Evolutionary conservation across 2,329 filamentous ascomycete species (phyloP).

Genomic region (Ascochyta koolunga): DNA sequence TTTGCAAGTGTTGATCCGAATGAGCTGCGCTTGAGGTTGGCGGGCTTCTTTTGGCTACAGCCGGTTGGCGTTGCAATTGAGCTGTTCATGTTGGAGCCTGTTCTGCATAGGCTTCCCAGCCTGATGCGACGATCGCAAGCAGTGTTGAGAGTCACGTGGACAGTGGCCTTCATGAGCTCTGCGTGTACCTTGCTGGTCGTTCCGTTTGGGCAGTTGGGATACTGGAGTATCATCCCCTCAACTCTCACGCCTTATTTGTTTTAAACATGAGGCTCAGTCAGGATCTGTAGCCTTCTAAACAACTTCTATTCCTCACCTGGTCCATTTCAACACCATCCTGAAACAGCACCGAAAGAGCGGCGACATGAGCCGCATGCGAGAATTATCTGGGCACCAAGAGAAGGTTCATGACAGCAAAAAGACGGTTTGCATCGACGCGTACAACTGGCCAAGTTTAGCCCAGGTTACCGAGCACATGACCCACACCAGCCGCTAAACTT

Average conservation of each 20-base stretch:
- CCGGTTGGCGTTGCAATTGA: slow-evolving; percentile 13
- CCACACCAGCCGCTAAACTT: too few relatives aligned
- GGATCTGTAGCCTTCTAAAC: too few relatives aligned
- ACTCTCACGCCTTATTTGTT: neutral
- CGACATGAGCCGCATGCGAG: too few relatives aligned
- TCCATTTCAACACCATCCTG: too few relatives aligned
- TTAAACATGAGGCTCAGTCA: neutral
- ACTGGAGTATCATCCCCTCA: slow-evolving; percentile 7
- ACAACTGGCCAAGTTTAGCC: too few relatives aligned
- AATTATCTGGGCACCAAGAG: too few relatives aligned
- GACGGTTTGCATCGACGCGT: too few relatives aligned
- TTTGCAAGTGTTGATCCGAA: neutral
- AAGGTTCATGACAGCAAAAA: too few relatives aligned
- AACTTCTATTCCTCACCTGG: too few relatives aligned
- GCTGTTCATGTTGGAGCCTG: slow-evolving; percentile 5
- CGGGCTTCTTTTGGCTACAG: slow-evolving; percentile 17
- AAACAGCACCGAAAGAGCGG: too few relatives aligned
- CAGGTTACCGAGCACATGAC: too few relatives aligned
- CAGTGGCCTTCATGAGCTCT: neutral
- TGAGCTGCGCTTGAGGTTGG: slow-evolving; percentile 4
- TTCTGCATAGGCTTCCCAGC: neutral
- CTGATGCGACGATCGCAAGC: neutral
- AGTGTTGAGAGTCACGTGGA: neutral
- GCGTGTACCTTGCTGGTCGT: slow-evolving; percentile 2
- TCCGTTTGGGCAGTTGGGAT: slow-evolving; percentile 12